These are phyloP conservation scores for Penicillium atrosanguineum DNA, from an alignment of 495 filamentous ascomycete genomes.

Conservation along the genomic window DNA sequence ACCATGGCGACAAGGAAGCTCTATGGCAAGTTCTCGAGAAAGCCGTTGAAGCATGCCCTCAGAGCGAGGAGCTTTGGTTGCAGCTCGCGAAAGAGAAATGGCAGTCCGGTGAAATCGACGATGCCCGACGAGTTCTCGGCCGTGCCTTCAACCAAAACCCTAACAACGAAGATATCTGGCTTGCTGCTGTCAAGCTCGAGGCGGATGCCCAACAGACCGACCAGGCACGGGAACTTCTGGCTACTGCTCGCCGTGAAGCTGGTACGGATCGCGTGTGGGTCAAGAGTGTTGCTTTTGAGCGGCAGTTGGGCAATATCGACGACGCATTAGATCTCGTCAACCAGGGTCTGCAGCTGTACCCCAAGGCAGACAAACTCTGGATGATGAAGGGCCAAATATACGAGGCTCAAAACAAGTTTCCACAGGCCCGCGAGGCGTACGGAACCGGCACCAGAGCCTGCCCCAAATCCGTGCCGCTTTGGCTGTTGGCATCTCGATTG, in stretches of 20 bases:
- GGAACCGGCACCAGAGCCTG: constrained; percentile 84
- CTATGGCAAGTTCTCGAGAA: constrained; percentile 85
- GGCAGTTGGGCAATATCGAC: constrained; percentile 73
- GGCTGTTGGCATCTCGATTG: constrained; percentile 81
- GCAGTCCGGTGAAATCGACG: constrained; percentile 80
- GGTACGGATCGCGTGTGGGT: constrained; percentile 96
- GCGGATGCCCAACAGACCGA: constrained; percentile 78
- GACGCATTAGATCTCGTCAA: constrained; percentile 82
- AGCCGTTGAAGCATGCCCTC: constrained; percentile 87
- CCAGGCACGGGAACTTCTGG: constrained; percentile 75
- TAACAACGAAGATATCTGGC: constrained; percentile 95
- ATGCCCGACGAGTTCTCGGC: constrained; percentile 77
- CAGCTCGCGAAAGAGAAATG: constrained; percentile 92
- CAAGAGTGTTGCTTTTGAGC: constrained; percentile 88
- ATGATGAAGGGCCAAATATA: constrained; percentile 99
- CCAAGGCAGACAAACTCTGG: constrained; percentile 83
- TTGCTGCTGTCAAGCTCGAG: constrained; percentile 91
- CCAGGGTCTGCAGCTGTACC: constrained; percentile 84
- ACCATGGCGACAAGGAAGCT: constrained; percentile 81
- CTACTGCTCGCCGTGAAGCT: constrained; percentile 76
- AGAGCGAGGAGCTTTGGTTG: constrained; percentile 91
- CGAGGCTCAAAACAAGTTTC: constrained; percentile 69
- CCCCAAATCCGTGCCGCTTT: constrained; percentile 77
- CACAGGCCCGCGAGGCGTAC: constrained; percentile 89
- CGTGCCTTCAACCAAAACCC: constrained; percentile 90